Evolutionary conservation across 1,284 basidiomycete genomes (phyloP), one percentile per base, ranked within the genome.

Genomic region (Tausonia pullulans): DNA sequence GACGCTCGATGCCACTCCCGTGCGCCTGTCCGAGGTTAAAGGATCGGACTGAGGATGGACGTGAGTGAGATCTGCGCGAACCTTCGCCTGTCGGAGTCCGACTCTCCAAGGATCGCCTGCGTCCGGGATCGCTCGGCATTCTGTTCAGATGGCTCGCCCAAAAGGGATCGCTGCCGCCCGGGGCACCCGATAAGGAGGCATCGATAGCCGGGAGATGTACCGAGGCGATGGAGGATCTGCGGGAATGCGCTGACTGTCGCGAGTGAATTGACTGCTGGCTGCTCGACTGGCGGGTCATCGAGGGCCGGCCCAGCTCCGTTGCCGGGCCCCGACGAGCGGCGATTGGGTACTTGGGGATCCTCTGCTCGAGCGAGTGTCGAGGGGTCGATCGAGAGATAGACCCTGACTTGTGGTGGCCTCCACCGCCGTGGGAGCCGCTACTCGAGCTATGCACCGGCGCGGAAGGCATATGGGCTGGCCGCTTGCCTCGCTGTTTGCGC

Each of bases 81-180:
- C 40, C 64, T 48, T 78, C 77, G 43, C 74, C 74, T 0, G 72
- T 77, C 0, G 76, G 77, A 1, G 77, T 78, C 46, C 72, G 71
- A 54, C 73, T 73, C 2, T 75, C 75, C 27, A 71, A 72, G 27
- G 73, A 75, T 0, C 69, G 67, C 6, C 27, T 27, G 27, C 72
- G 70, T 14, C 74, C 75, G 1, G 72, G 67, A 50, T 75, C 72
- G 7, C 75, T 71, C n/a, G 68, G 61, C 5, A 74, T 68, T 1
- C 71, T 68, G 11, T 68, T 57, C 44, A 69, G 67, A 39, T 69
- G 27, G 27, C 27, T 27, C 27, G 27, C 27, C 27, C 27, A 27
- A 27, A 27, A 27, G 27, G 27, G 27, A 27, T 27, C 27, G 27
- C 27, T 27, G 27, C 27, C 27, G 27, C 27, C 27, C 27, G 27